Evolutionary conservation across 495 filamentous ascomycete species (phyloP), one percentile per base, ranked within the genome.

Genomic region (Neurospora sp.): DNA sequence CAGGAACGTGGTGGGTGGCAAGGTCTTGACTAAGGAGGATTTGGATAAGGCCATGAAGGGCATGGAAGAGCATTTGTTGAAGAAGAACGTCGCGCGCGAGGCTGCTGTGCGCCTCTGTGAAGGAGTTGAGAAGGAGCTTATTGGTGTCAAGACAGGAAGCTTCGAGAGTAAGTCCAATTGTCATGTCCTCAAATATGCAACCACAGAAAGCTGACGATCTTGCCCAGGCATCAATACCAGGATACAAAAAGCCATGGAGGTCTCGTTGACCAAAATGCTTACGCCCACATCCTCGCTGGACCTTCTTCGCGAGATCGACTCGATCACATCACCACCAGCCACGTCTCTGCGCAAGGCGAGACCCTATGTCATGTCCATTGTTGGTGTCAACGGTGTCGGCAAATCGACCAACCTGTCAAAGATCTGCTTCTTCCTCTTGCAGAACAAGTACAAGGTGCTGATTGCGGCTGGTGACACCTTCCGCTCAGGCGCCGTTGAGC

Each of bases 321-420:
- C 91, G 14, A 88, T 94, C 71, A 92, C 90, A 5, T 84, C 88
- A 37, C 91, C 92, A 9, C 83, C 89, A 9, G 78, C 79, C 1
- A 82, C 84, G 2, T 87, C 87, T 4, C 80, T 86, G 72, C 85
- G 85, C 70, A 84, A 88, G 66, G 84, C 85, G 37, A 89, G 94
- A 14, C 96, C 96, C 42, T 99, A 98, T 76, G 95, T 98, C 73
- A 96, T 99, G 76, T 96, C 93, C 40, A 97, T 99, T 71, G 96
- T 99, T 40, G 96, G 96, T 70, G 96, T 99, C 76, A 99, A 99
- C 78, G 96, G 96, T 35, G 96, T 99, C 68, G 96, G 96, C 78
- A 99, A 99, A 82, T 97, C 93, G 9, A 99, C 96, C 22, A 98
- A 97, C 75, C 84, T 99, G 20, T 93, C 92, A 79, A 99, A 99